A percentile compares a stretch with the other conserved stretches of the same genome.
These are phyloP conservation scores for Xylariomycetidae sp. DNA, from an alignment of 2,329 filamentous ascomycete genomes.

Conservation along the genomic window DNA sequence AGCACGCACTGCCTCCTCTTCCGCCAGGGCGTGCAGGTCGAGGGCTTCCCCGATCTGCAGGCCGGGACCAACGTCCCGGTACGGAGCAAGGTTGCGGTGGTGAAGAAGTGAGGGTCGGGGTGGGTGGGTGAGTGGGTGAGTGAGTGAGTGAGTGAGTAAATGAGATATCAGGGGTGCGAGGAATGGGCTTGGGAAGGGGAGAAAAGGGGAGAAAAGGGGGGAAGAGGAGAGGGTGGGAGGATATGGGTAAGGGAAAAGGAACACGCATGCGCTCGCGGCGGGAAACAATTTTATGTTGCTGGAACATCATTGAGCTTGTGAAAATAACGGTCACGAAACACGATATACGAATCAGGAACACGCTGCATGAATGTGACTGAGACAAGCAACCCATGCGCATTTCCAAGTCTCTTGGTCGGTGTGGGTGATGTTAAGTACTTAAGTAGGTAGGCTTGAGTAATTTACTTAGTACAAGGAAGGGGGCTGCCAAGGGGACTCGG, in stretches of 20 bases:
- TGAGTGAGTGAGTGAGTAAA: not conserved
- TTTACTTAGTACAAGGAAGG: no score
- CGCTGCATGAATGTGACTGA: no score
- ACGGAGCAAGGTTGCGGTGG: slow-evolving; percentile 18
- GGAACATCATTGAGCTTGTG: no score
- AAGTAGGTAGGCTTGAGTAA: no score
- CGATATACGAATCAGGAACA: no score
- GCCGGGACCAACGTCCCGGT: slow-evolving; percentile 21
- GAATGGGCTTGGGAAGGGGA: not conserved
- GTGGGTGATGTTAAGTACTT: no score
- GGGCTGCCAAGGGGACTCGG: no score
- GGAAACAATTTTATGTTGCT: slow-evolving; percentile 19
- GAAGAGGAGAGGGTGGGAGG: no score
- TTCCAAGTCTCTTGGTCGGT: no score
- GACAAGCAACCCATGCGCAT: no score
- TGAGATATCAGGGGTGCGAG: not conserved
- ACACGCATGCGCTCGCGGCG: slow-evolving; percentile 22
- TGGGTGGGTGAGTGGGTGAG: no score
- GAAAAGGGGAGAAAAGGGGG: not conserved
- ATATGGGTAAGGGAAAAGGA: not conserved
- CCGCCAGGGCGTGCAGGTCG: slow-evolving; percentile 45
- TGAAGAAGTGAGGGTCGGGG: slow-evolving; percentile 8
- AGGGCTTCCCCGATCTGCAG: slow-evolving; percentile 15
- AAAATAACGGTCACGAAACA: no score
- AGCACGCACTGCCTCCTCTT: slow-evolving; percentile 66